Conservation (phyloP, 2,329 filamentous ascomycete species). For the Coleophoma eucalyptorum region DNA sequence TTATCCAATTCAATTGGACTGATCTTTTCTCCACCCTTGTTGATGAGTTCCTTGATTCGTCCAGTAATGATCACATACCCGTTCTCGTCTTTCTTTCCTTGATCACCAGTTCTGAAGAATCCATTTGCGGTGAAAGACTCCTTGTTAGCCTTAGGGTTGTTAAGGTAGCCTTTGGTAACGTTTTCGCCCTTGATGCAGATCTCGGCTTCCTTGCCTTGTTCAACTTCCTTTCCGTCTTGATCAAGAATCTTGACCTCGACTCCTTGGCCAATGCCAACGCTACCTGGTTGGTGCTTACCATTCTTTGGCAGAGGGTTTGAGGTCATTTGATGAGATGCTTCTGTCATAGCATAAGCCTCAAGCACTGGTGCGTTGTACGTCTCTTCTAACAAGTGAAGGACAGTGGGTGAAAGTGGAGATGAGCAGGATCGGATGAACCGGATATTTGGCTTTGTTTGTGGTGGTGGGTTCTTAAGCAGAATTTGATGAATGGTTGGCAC, state of each 20-base stretch:
- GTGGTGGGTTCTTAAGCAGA: slow-evolving; percentile 69
- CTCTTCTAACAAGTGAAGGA: slow-evolving; percentile 74
- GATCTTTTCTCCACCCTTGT: slow-evolving; percentile 88
- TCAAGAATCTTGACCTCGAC: slow-evolving; percentile 79
- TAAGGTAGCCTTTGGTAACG: slow-evolving; percentile 80
- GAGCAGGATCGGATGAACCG: slow-evolving; percentile 88
- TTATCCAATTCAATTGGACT: slow-evolving; percentile 87
- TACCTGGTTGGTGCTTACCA: slow-evolving; percentile 73
- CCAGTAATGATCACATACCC: slow-evolving; percentile 85
- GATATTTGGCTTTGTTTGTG: slow-evolving; percentile 66
- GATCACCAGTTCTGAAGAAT: slow-evolving; percentile 86
- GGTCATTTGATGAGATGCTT: slow-evolving; percentile 83
- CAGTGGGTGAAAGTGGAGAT: slow-evolving; percentile 76
- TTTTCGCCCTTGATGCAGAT: slow-evolving; percentile 82
- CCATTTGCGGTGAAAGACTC: slow-evolving; percentile 70
- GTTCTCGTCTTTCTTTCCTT: slow-evolving; percentile 75
- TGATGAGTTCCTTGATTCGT: slow-evolving; percentile 91
- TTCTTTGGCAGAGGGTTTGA: slow-evolving; percentile 65
- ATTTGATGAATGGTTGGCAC: slow-evolving; percentile 94
- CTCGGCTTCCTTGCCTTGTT: slow-evolving; percentile 70
- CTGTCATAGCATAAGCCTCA: slow-evolving; percentile 91
- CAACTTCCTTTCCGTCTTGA: slow-evolving; percentile 61
- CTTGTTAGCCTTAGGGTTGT: slow-evolving; percentile 74
- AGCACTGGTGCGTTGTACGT: slow-evolving; percentile 76
- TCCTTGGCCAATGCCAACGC: slow-evolving; percentile 78